These are phyloP conservation scores for Eucalyptus victrix DNA, from an alignment of 345 rosid species.

Conservation along the genomic window DNA sequence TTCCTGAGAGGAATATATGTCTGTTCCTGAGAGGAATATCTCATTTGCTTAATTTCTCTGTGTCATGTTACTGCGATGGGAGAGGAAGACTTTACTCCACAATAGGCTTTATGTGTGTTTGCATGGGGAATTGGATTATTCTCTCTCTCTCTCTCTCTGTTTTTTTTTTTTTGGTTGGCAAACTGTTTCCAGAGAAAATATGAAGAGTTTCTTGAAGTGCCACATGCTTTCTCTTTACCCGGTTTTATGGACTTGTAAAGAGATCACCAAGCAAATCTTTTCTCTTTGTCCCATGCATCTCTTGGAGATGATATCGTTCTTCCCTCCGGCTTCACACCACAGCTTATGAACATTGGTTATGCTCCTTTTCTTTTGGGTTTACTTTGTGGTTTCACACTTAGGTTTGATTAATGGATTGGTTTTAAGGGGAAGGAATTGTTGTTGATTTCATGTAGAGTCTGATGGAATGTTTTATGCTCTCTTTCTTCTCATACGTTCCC, in stretches of 20 bases:
- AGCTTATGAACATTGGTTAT: background rate
- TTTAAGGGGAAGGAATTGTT: background rate
- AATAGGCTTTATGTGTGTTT: background rate
- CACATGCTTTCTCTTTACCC: background rate
- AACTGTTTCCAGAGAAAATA: background rate
- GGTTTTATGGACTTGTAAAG: background rate
- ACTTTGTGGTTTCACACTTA: background rate
- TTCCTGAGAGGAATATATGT: background rate
- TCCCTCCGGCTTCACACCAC: background rate
- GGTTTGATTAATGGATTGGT: background rate
- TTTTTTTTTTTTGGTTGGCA: no score
- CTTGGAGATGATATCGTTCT: background rate
- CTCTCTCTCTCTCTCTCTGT: no score
- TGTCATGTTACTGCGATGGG: background rate
- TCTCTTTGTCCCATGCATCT: background rate
- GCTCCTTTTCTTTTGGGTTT: background rate
- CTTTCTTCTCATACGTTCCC: background rate
- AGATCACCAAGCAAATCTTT: background rate
- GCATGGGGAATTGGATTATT: background rate
- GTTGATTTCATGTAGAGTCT: background rate
- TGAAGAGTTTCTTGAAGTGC: background rate
- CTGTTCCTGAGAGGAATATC: background rate
- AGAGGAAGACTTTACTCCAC: background rate
- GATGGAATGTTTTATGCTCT: background rate
- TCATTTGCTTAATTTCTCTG: background rate